Percentiles rank a stretch among this genome's conserved stretches.
Evolutionary conservation across 1,284 basidiomycete genomes (phyloP).

Genomic region (Cutaneotrichosporon cavernicola): DNA sequence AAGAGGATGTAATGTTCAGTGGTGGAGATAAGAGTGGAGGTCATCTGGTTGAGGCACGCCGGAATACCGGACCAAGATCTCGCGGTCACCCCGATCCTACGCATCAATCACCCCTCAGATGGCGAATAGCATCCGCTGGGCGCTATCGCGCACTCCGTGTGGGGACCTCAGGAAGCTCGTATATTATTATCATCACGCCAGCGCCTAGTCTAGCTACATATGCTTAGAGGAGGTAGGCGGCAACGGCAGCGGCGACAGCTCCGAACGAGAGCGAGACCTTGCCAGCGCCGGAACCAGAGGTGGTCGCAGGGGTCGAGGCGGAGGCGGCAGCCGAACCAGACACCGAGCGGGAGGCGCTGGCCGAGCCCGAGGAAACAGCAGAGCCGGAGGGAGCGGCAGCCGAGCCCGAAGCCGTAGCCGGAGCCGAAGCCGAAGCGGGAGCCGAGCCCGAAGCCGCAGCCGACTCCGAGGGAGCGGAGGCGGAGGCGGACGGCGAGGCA

Average conservation of each 20-base stretch:
- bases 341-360: not conserved
- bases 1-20: no score
- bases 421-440: slow-evolving; percentile 5
- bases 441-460: slow-evolving; percentile 6
- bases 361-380: slow-evolving; percentile 2
- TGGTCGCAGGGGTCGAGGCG: not conserved
- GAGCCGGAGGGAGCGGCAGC: not conserved
- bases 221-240: slow-evolving; percentile 15
- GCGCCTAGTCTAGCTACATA: not conserved
- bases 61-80: no score
- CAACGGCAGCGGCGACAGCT: slow-evolving; percentile 12
- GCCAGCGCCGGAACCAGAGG: slow-evolving; percentile 1
- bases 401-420: slow-evolving; percentile 1
- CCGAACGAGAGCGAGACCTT: slow-evolving; percentile 15
- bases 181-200: not conserved
- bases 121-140: no score
- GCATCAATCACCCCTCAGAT: no score
- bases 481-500: not conserved
- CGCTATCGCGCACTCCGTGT: no score
- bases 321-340: not conserved
- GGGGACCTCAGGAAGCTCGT: no score
- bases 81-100: no score
- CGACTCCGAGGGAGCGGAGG: not conserved
- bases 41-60: no score
- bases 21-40: no score